Conservation (phyloP, 1,284 basidiomycete genomes). For the Irpex sp. region DNA sequence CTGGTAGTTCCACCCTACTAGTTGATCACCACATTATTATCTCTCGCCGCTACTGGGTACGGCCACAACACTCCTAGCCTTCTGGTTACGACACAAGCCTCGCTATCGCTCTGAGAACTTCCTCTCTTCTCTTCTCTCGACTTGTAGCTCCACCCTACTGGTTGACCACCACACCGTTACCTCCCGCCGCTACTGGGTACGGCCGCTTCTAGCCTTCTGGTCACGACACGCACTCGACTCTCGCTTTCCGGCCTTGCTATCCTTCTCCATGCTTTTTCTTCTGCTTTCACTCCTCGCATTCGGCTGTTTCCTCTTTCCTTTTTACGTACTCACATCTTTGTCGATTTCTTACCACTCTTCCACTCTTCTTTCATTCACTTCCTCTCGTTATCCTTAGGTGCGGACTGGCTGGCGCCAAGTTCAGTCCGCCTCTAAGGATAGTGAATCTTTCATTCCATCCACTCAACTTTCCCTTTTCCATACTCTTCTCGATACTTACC, state of each 20-base stretch:
- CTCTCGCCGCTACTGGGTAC: not conserved
- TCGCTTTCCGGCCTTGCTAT: not conserved
- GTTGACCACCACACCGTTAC: not conserved
- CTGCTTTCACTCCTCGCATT: not conserved
- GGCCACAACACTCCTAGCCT: not conserved
- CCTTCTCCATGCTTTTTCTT: not conserved
- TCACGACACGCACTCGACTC: not conserved
- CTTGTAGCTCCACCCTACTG: too few relatives aligned
- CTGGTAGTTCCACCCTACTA: too few relatives aligned
- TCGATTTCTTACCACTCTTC: not conserved
- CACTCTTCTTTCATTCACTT: too few relatives aligned
- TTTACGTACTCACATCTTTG: not conserved
- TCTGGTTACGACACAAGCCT: not conserved
- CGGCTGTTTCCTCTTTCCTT: not conserved
- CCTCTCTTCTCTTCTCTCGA: too few relatives aligned
- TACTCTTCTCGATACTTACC: too few relatives aligned
- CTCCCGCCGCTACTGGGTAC: not conserved
- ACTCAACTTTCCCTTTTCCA: not conserved
- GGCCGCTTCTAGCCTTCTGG: not conserved
- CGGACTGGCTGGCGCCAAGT: not conserved
- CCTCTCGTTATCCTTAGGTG: not conserved
- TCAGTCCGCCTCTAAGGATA: not conserved
- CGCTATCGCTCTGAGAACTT: too few relatives aligned
- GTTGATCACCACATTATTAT: not conserved
- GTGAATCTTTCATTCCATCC: not conserved